Evolutionary conservation across 1,284 basidiomycete genomes (phyloP).

Genomic region (Acaromyces ingoldii): DNA sequence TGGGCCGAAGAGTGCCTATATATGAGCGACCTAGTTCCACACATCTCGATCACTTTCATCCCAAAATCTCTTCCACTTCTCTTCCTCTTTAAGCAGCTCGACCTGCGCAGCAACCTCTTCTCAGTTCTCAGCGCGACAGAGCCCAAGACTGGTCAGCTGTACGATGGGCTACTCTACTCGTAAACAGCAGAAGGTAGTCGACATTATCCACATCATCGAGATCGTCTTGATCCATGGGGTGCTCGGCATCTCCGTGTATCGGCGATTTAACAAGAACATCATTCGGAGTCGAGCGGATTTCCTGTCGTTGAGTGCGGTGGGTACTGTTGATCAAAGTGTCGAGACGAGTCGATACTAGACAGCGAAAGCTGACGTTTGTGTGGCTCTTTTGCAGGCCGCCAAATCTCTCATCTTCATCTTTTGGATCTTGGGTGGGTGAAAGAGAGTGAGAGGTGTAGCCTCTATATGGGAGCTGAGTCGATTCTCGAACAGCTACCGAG

Average conservation of each 20-base stretch:
- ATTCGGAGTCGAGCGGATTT: background rate
- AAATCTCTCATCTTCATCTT: constrained; percentile 3
- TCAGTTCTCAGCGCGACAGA: no score
- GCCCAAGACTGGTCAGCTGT: no score
- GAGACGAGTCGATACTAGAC: background rate
- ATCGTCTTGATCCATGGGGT: constrained; percentile 6
- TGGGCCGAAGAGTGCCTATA: no score
- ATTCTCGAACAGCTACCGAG: background rate
- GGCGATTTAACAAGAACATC: background rate
- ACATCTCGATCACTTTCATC: no score
- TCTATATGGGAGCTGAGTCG: background rate
- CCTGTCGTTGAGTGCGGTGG: background rate
- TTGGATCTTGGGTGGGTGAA: background rate
- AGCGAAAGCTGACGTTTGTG: no score
- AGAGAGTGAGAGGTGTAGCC: background rate
- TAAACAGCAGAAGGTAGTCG: background rate
- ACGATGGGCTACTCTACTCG: background rate
- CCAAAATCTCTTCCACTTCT: no score
- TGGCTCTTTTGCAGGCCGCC: background rate
- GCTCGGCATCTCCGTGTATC: constrained; percentile 1
- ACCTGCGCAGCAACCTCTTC: no score
- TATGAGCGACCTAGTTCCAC: no score
- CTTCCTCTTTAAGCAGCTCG: no score
- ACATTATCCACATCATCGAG: constrained; percentile 1
- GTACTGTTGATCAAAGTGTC: background rate